These are phyloP conservation scores for Pichia occidentalis DNA, from an alignment of 805 yeast genomes.

Conservation along the genomic window DNA sequence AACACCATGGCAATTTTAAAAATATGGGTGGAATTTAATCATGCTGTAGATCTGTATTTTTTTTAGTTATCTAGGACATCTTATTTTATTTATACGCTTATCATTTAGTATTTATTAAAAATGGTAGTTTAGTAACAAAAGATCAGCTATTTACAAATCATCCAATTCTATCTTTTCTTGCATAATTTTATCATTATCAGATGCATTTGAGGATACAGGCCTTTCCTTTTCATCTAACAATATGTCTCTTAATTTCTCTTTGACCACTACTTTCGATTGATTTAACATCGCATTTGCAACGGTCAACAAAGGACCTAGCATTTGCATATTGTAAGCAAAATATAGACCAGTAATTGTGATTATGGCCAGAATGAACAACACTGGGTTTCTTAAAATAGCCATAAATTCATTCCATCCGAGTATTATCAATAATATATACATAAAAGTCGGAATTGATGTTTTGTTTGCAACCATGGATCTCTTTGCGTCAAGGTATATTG, in stretches of 20 bases:
- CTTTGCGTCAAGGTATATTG: slow-evolving; percentile 79
- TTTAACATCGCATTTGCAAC: slow-evolving; percentile 53
- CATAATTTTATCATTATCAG: too few relatives aligned
- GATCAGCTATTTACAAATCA: slow-evolving; percentile 7
- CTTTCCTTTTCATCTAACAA: slow-evolving; percentile 50
- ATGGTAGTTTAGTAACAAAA: too few relatives aligned
- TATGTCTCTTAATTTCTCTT: slow-evolving; percentile 52
- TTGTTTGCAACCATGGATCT: slow-evolving; percentile 73
- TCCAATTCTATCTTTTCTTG: too few relatives aligned
- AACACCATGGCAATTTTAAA: too few relatives aligned
- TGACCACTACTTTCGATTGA: slow-evolving; percentile 51
- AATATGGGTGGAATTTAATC: too few relatives aligned
- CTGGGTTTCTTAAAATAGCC: slow-evolving; percentile 80
- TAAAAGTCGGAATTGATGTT: slow-evolving; percentile 77
- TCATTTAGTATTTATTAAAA: too few relatives aligned
- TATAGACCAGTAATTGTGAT: slow-evolving; percentile 55
- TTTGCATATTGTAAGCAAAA: slow-evolving; percentile 59
- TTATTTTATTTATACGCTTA: too few relatives aligned
- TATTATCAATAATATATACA: slow-evolving; percentile 63
- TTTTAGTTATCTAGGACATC: too few relatives aligned
- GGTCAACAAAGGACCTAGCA: slow-evolving; percentile 68
- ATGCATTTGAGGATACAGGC: too few relatives aligned
- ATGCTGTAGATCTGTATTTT: too few relatives aligned
- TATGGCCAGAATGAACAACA: slow-evolving; percentile 61
- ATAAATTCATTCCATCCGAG: slow-evolving; percentile 96